A percentile compares a stretch with the other conserved stretches of the same genome.
These are phyloP conservation scores for Verticillium albo-atrum DNA, from an alignment of 2,329 filamentous ascomycete genomes.

Conservation along the genomic window DNA sequence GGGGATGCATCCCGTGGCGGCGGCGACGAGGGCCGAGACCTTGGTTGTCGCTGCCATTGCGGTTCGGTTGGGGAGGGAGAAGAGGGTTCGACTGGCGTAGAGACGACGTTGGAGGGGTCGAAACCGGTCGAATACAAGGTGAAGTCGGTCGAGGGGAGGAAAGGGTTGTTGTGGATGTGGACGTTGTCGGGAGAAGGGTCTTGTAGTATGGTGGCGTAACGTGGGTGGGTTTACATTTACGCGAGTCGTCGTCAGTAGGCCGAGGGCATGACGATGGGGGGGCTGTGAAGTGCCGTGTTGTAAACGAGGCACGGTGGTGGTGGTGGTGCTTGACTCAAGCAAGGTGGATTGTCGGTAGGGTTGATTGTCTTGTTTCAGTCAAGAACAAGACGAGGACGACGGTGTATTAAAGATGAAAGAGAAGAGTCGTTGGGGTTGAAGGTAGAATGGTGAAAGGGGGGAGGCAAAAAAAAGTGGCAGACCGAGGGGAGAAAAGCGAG, in stretches of 20 bases:
- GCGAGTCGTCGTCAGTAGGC: not conserved
- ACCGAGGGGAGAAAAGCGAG: not conserved
- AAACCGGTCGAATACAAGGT: not conserved
- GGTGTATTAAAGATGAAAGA: not conserved
- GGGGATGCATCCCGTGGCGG: conserved; percentile 36
- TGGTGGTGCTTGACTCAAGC: not conserved
- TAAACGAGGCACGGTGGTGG: not conserved
- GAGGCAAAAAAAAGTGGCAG: not conserved
- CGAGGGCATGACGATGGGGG: not conserved
- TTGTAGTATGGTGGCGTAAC: not conserved
- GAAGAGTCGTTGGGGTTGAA: not conserved
- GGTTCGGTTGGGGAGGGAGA: not conserved
- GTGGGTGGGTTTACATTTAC: not conserved
- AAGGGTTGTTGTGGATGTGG: not conserved
- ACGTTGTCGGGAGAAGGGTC: not conserved
- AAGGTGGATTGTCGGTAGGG: not conserved
- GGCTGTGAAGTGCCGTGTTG: not conserved
- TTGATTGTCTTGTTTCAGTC: not conserved
- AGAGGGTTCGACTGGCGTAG: not conserved
- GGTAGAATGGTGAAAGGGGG: not conserved
- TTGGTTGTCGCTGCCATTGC: conserved; percentile 26
- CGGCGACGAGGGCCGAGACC: conserved; percentile 34
- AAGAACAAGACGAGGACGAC: not conserved
- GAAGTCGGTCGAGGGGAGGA: not conserved
- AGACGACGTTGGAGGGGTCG: not conserved